Base-by-base conservation (phyloP, 257 asterid species). In the Parsonsia alboflavescens region DNA sequence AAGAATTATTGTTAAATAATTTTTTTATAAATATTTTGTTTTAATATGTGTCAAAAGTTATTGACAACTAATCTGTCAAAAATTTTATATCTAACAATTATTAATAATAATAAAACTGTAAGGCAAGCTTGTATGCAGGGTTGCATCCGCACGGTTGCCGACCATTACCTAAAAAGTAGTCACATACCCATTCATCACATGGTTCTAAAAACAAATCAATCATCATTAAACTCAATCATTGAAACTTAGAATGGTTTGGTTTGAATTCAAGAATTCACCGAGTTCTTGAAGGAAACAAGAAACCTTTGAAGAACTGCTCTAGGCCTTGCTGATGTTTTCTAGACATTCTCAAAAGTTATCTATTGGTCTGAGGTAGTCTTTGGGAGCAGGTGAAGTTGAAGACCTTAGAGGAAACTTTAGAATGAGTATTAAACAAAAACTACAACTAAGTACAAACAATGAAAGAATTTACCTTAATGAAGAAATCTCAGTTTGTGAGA, bases 401-500 rank as follows among this genome's bases (percentile, higher is more conserved):
- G n/a, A 57, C 7, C 12, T 52, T 59, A 65, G 17, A 72, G 36
- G 58, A 16, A 58, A 15, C 46, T 19, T 64, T 4, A 67, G 56
- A 72, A 41, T 33, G 30, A 56, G 13, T 17, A 45, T 19, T 30
- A 7, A 17, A 30, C 39, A 33, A 33, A 33, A 33, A 33, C 39
- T 1, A 33, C 39, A 1, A 33, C 3, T 1, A 33, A n/a, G 1
- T 33, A 21, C 12, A 39, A 52, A 70, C 66, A 6, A 28, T 64
- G 53, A 26, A 49, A 70, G 49, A 74, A 10, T 13, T 87, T 44
- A 92, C 98, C 94, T 90, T 44, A 88, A 76, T 46, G 87, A 78
- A 75, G 90, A 87, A 57, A 92, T 82, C 78, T 92, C 94, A 76
- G 90, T 85, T 52, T 90, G 97, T 1, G 98, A 92, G 86, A 90